A percentile compares a stretch with the other conserved stretches of the same genome.
phyloP scores from a whole-genome alignment of 805 yeast genomes.

The Komagataella kurtzmanii region DNA sequence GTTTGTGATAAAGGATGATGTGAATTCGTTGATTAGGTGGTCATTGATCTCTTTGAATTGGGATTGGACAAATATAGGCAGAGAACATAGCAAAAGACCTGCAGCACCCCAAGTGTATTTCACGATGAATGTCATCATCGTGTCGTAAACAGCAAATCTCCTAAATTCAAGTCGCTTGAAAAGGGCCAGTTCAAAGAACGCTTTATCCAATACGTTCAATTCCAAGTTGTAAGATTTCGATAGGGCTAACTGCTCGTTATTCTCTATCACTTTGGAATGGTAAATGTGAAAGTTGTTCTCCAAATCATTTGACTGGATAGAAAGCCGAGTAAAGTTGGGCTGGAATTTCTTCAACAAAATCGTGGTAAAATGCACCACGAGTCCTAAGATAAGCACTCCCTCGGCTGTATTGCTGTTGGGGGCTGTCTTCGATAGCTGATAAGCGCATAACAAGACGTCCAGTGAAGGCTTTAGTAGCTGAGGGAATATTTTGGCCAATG shows the following conservation, averaged over 20 bases:
- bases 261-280: conserved; percentile 69
- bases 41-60: conserved; percentile 26
- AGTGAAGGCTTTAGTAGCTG: conserved; percentile 75
- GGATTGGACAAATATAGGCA: conserved; percentile 56
- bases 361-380: conserved; percentile 73
- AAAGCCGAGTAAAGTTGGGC: conserved; percentile 79
- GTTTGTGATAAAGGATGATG: conserved; percentile 79
- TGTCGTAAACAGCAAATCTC: conserved; percentile 62
- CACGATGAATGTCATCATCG: conserved; percentile 77
- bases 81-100: conserved; percentile 75
- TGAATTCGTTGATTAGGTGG: conserved; percentile 15
- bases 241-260: conserved; percentile 79
- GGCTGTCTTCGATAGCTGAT: conserved; percentile 50
- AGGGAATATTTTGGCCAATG: conserved; percentile 65
- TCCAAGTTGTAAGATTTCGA: conserved; percentile 74
- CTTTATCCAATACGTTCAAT: conserved; percentile 58
- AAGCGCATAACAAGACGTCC: conserved; percentile 70
- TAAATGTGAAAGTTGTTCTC: conserved; percentile 78
- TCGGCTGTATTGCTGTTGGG: conserved; percentile 58
- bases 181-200: conserved; percentile 69
- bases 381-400: conserved; percentile 65
- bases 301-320: conserved; percentile 60
- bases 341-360: conserved; percentile 59
- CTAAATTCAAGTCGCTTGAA: conserved; percentile 67
- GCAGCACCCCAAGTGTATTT: conserved; percentile 96